Evolutionary conservation across 2,329 filamentous ascomycete genomes (phyloP), one percentile per base, ranked within the genome.

Genomic region (Gaeumannomyces tritici): DNA sequence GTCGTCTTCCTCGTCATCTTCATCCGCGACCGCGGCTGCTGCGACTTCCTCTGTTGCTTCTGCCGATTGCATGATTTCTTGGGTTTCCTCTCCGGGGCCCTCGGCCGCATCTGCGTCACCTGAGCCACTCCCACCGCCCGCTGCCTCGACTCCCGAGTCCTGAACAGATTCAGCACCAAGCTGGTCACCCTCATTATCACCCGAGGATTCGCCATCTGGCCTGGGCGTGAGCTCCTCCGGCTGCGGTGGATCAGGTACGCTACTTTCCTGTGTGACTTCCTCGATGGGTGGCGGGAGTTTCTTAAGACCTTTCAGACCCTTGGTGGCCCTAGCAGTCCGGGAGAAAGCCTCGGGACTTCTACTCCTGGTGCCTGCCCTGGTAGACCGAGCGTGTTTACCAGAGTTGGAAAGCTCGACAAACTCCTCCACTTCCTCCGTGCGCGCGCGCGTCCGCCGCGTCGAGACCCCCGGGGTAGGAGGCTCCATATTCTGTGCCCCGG

Each of bases 341-440:
- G 73, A 69, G 24, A 76, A 69, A 3, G 79, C 70, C 65, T 88
- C 84, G 0, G 85, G 84, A 64, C 82, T 86, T 67, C 75, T 78
- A 66, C 83, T 86, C 62, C 82, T 83, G 55, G 80, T 79, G 24
- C 75, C 75, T 54, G 54, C 33, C 26, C 81, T 76, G 33, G 79
- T 73, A 2, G 76, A 70, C 55, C 77, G 76, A 26, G 78, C 80
- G 65, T 88, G 84, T 63, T 77, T 80, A n/a, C 85, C 85, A 9
- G 85, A 87, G 67, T 78, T 82, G 7, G 84, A 82, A 18, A 88
- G 74, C 67, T 87, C 83, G 5, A 86, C 71, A 8, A 86, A 77
- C 56, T 85, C 82, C 33, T 82, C 80, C 0, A 76, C 75, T 58
- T 85, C 83, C 57, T 80, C 83, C 4, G 83, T 84, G 62, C 74